Evolutionary conservation across 257 asterid species (phyloP).

Genomic region (Fraxinus excelsior): DNA sequence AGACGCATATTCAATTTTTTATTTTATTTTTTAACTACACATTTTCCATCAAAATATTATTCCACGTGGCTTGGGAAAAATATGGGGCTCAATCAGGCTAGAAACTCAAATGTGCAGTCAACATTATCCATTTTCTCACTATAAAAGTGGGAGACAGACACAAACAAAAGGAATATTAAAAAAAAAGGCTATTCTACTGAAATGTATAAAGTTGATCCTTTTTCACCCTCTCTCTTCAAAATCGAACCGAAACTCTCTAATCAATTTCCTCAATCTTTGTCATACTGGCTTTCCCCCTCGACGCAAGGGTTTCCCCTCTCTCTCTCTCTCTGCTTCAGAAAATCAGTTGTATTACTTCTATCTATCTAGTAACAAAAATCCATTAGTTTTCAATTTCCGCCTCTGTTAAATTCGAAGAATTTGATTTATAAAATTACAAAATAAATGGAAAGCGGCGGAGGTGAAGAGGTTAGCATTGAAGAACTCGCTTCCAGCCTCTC

Average conservation of each 20-base stretch:
- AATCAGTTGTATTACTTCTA: not conserved
- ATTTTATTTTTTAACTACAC: too few species aligned
- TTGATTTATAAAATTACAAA: not conserved
- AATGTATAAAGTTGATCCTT: too few species aligned
- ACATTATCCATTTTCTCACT: too few species aligned
- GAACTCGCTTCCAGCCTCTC: constrained; percentile 87
- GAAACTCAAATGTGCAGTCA: too few species aligned
- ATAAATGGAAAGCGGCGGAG: constrained; percentile 38
- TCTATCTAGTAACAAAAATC: not conserved
- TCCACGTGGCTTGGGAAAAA: too few species aligned
- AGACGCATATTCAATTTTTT: too few species aligned
- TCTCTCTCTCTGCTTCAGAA: not conserved
- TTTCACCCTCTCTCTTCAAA: not conserved
- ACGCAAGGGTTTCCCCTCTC: not conserved
- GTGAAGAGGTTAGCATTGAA: constrained; percentile 79
- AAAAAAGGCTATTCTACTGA: too few species aligned
- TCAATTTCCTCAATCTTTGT: not conserved
- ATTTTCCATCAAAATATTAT: too few species aligned
- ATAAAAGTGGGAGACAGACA: too few species aligned
- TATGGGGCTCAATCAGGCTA: too few species aligned
- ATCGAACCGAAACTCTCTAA: not conserved
- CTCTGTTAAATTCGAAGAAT: not conserved
- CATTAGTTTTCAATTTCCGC: not conserved
- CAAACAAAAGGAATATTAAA: too few species aligned
- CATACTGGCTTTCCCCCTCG: not conserved